phyloP scores from a whole-genome alignment of 1,284 basidiomycete species.

The Sporisorium scitamineum region DNA sequence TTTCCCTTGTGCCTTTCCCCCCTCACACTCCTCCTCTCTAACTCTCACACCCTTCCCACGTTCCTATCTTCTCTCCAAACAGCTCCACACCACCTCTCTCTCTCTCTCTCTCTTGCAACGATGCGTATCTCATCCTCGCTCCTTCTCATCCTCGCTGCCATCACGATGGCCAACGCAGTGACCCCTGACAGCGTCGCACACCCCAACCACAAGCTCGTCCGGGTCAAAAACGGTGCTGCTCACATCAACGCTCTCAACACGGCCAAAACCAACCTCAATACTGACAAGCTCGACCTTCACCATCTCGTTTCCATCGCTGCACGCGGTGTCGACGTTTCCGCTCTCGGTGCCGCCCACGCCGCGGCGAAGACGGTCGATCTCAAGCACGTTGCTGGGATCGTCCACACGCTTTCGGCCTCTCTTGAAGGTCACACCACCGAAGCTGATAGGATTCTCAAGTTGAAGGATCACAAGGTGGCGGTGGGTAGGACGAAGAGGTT shows the following conservation, averaged over 20 bases:
- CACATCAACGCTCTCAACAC: slow-evolving; percentile 23
- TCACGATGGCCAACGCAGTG: slow-evolving; percentile 32
- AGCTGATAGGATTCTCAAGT: slow-evolving; percentile 19
- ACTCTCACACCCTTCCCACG: background rate
- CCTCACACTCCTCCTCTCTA: slow-evolving; percentile 2
- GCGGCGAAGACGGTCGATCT: slow-evolving; percentile 14
- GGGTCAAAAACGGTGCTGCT: slow-evolving; percentile 23
- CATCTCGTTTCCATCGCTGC: slow-evolving; percentile 15
- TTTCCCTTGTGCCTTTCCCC: slow-evolving; percentile 8
- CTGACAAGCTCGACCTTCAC: slow-evolving; percentile 13
- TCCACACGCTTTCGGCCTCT: slow-evolving; percentile 34
- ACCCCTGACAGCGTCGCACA: background rate
- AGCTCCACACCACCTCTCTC: background rate
- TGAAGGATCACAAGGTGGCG: slow-evolving; percentile 16
- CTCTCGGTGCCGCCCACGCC: slow-evolving; percentile 1
- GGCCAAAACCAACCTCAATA: slow-evolving; percentile 11
- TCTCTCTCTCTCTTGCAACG: background rate
- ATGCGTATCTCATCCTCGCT: slow-evolving; percentile 42
- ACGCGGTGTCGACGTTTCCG: background rate
- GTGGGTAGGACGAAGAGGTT: slow-evolving; percentile 5
- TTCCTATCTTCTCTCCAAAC: background rate
- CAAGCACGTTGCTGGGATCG: slow-evolving; percentile 31
- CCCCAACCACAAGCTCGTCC: slow-evolving; percentile 21
- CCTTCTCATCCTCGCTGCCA: slow-evolving; percentile 30
- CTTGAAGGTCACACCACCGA: slow-evolving; percentile 21